Evolutionary conservation across 2,329 filamentous ascomycete species (phyloP).

Genomic region (Chaetomiaceae sp.): DNA sequence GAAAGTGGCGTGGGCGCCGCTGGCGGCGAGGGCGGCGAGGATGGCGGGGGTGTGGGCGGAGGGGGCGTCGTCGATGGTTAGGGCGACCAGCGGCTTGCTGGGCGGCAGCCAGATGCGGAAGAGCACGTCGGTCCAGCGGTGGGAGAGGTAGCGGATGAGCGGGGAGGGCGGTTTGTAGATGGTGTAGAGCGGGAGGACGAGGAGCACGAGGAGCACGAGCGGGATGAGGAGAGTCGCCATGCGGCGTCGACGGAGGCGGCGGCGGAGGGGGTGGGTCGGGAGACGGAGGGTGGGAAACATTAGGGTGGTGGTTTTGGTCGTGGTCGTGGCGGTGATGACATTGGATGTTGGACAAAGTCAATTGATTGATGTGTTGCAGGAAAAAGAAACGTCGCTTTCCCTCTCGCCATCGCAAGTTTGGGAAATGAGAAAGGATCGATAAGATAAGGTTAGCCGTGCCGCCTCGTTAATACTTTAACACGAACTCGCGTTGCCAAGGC

Average conservation of each 20-base stretch:
- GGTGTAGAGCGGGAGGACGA: conserved; percentile 52
- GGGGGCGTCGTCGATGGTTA: conserved; percentile 85
- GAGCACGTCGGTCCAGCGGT: conserved; percentile 71
- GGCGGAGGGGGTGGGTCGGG: conserved; percentile 53
- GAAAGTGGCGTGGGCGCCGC: conserved; percentile 73
- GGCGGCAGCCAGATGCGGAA: conserved; percentile 55
- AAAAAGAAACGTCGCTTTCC: no score
- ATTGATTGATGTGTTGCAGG: no score
- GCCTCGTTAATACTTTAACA: no score
- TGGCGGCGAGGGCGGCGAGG: conserved; percentile 57
- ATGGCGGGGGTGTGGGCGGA: conserved; percentile 68
- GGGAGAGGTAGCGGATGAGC: conserved; percentile 65
- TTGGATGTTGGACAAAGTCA: background rate
- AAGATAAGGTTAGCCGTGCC: background rate
- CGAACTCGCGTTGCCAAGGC: background rate
- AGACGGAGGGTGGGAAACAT: conserved; percentile 36
- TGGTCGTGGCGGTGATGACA: background rate
- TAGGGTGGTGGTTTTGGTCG: background rate
- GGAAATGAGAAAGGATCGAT: background rate
- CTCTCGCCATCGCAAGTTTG: no score
- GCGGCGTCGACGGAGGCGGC: conserved; percentile 53
- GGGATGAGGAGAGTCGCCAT: conserved; percentile 50
- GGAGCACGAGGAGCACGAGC: conserved; percentile 32
- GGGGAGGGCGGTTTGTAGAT: conserved; percentile 76
- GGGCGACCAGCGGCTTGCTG: conserved; percentile 62